Evolutionary conservation across 768 basidiomycete genomes (phyloP).

Genomic region (Boletus patriciae): DNA sequence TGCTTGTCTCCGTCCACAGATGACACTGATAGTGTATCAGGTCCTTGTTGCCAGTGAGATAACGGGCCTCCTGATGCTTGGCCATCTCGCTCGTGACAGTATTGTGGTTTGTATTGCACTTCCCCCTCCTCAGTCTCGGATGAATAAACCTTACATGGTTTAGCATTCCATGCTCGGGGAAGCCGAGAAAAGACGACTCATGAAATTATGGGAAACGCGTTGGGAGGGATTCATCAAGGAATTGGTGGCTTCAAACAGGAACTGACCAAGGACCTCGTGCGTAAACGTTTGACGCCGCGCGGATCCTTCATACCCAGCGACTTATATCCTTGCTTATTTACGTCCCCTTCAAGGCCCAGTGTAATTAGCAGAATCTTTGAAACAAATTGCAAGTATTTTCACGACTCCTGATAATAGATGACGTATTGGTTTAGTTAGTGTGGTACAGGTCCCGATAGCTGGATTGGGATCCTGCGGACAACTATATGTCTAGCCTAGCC

Average conservation of each 20-base stretch:
- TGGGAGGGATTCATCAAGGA: constrained; percentile 50
- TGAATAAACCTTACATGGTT: neutral
- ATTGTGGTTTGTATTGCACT: constrained; percentile 44
- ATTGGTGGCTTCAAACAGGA: constrained; percentile 19
- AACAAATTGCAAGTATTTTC: neutral
- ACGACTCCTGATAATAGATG: neutral
- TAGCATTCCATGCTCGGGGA: constrained; percentile 54
- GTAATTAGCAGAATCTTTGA: neutral
- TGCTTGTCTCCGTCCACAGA: neutral
- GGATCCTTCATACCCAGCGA: neutral
- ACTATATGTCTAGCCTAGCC: constrained; percentile 7
- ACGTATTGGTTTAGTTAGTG: neutral
- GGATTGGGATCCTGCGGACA: neutral
- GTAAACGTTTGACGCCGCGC: neutral
- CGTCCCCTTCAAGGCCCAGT: too few species aligned
- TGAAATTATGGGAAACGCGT: constrained; percentile 45
- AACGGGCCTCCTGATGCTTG: constrained; percentile 61
- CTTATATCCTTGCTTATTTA: neutral
- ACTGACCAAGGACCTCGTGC: neutral
- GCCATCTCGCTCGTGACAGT: constrained; percentile 64
- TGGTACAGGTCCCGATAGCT: neutral
- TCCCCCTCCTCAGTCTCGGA: neutral
- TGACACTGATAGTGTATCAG: constrained; percentile 28
- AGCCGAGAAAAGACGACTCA: constrained; percentile 46
- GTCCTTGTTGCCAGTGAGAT: constrained; percentile 70